A percentile compares a stretch with the other conserved stretches of the same genome.
Conservation (phyloP, 2,329 filamentous ascomycete species). For the Cercospora sp. region DNA sequence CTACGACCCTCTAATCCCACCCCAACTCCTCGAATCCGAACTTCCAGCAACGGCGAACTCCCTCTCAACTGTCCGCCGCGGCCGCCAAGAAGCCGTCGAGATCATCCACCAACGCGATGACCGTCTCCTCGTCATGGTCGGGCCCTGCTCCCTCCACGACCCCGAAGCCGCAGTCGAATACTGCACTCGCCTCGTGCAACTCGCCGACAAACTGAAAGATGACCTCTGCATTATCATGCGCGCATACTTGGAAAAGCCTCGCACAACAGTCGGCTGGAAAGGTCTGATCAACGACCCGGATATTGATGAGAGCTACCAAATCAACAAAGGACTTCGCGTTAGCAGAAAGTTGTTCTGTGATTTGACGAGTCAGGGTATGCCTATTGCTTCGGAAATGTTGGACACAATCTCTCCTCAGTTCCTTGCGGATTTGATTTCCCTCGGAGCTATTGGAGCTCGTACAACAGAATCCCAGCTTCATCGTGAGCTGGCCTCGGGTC, state of each 20-base stretch:
- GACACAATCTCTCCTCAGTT: conserved; percentile 99
- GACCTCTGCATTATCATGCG: conserved; percentile 96
- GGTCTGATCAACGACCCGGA: conserved; percentile 98
- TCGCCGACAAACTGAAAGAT: conserved; percentile 75
- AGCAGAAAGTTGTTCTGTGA: conserved; percentile 93
- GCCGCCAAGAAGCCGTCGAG: conserved; percentile 66
- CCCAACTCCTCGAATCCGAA: conserved; percentile 81
- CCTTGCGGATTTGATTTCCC: conserved; percentile 90
- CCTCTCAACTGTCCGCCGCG: conserved; percentile 68
- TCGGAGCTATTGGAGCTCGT: conserved; percentile 91
- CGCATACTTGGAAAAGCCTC: conserved; percentile 97
- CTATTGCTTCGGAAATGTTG: conserved; percentile 96
- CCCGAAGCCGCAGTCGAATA: conserved; percentile 86
- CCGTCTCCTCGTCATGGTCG: conserved; percentile 89
- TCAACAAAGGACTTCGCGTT: conserved; percentile 95
- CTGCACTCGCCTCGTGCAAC: conserved; percentile 70
- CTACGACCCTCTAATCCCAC: conserved; percentile 90
- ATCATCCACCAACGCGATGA: conserved; percentile 79
- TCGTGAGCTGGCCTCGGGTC: conserved; percentile 88
- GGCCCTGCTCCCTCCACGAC: conserved; percentile 97
- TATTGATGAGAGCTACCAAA: conserved; percentile 95
- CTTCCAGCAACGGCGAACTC: conserved; percentile 66
- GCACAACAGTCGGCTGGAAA: conserved; percentile 98
- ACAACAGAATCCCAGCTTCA: conserved; percentile 97
- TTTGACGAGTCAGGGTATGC: conserved; percentile 82